phyloP scores from a whole-genome alignment of 768 basidiomycete genomes.

The Amanita pallidorosea region DNA sequence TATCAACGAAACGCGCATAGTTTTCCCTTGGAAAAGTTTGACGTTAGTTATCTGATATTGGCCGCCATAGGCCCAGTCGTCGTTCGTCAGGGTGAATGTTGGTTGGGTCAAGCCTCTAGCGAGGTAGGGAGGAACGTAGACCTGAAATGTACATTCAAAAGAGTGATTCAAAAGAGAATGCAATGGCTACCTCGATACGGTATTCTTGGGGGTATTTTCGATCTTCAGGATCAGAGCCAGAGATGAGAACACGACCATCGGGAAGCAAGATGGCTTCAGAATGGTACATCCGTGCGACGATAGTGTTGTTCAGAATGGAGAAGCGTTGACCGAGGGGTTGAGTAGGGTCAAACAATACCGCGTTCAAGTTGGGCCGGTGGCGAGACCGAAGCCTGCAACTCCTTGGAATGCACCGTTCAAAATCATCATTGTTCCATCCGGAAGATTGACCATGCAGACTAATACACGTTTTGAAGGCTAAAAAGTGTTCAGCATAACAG shows the following conservation, averaged over 20 bases:
- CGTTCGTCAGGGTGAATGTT: slow-evolving; percentile 40
- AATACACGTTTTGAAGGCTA: slow-evolving; percentile 69
- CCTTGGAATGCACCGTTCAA: slow-evolving; percentile 66
- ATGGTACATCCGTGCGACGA: slow-evolving; percentile 69
- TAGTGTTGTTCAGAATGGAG: slow-evolving; percentile 56
- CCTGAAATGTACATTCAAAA: slow-evolving; percentile 22
- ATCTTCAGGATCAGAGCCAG: slow-evolving; percentile 65
- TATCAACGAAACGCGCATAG: slow-evolving; percentile 51
- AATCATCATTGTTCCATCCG: slow-evolving; percentile 70
- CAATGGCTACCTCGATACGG: slow-evolving; percentile 35
- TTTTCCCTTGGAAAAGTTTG: slow-evolving; percentile 29
- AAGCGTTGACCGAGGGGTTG: slow-evolving; percentile 49
- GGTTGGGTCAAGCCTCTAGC: slow-evolving; percentile 53
- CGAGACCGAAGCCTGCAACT: slow-evolving; percentile 66
- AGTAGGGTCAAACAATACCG: slow-evolving; percentile 61
- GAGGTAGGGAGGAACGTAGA: slow-evolving; percentile 85
- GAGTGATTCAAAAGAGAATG: neutral
- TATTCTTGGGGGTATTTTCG: slow-evolving; percentile 64
- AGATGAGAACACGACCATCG: slow-evolving; percentile 65
- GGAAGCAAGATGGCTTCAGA: slow-evolving; percentile 67
- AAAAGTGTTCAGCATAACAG: neutral
- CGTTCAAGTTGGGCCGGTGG: slow-evolving; percentile 46
- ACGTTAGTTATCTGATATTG: slow-evolving; percentile 42
- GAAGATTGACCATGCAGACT: slow-evolving; percentile 63
- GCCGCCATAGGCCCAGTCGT: slow-evolving; percentile 54